Evolutionary conservation across 2,329 filamentous ascomycete genomes (phyloP).

Genomic region (Penicillium italicum): DNA sequence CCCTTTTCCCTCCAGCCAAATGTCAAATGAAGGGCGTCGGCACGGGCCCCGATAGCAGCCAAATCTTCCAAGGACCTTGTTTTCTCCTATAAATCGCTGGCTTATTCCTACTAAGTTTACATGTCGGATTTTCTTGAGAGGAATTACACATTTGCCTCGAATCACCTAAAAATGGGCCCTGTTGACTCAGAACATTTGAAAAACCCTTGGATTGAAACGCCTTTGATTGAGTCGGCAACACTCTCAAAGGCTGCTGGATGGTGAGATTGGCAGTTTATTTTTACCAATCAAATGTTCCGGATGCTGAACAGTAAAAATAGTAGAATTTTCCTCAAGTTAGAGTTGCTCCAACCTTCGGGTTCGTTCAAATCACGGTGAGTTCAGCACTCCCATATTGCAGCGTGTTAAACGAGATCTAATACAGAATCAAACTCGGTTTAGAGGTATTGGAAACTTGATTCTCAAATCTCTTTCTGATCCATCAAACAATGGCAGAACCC

Average conservation of each 20-base stretch:
- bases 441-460: conserved; percentile 40
- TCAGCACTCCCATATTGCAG: not conserved
- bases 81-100: too few relatives aligned
- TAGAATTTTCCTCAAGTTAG: conserved; percentile 77
- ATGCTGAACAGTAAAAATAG: conserved; percentile 33
- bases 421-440: conserved; percentile 7
- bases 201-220: conserved; percentile 41
- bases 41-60: not conserved
- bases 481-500: conserved; percentile 31
- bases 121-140: too few relatives aligned
- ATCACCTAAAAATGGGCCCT: not conserved
- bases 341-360: conserved; percentile 73
- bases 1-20: too few relatives aligned
- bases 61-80: not conserved
- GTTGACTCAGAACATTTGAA: not conserved
- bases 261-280: conserved; percentile 19
- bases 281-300: not conserved
- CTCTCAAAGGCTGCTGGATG: conserved; percentile 41
- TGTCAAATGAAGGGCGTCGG: not conserved
- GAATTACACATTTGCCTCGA: not conserved
- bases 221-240: conserved; percentile 36
- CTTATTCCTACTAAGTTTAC: not conserved
- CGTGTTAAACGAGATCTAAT: not conserved
- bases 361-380: conserved; percentile 70
- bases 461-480: conserved; percentile 25